Base-by-base conservation (phyloP, 108 stramenopile genomes). In the Mediolabrus comicus region DNA sequence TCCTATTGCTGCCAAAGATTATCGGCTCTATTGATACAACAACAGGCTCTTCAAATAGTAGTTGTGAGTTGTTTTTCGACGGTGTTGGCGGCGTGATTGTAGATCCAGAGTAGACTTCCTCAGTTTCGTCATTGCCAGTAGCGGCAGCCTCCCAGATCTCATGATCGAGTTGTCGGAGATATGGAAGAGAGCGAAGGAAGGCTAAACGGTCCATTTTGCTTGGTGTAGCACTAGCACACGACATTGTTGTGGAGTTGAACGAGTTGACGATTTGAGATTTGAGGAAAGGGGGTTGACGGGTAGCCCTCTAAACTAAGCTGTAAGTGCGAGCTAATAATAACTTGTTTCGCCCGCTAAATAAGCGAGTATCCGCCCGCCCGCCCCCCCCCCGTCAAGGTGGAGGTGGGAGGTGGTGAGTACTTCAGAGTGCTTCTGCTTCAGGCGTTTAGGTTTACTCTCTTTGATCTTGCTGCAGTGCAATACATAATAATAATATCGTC, bases 21-120 rank as follows among this genome's bases (percentile, higher is more conserved):
- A n/a, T 63, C 7, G 75, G 67, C 29, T 76, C 75, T 29, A 76
- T 76, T 10, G 75, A 76, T 17, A 76, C 75, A 8, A 56, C 74
- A 25, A 3, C 12, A 32, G 27, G 16, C 2, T 64, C 67, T 11
- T 53, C 35, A 53, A 66, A 27, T 14, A 49, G 29, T 24, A 67
- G 13, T 16, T 53, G 3, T 19, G 26, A 35, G 25, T 43, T 53
- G 11, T 55, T 41, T 36, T 34, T 38, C 11, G 49, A 39, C 17
- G 75, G 62, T 8, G 75, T 69, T 14, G 74, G 66, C 24, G 75
- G 75, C 22, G 67, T 34, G 2, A 66, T 56, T 9, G 67, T 69
- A 13, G 75, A 76, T 12, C 54, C 52, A 16, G 75, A 76, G 31
- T 59, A 69, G 4, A 62, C 26, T 13, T 22, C 30, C 24, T 46